Conservation (phyloP, 495 filamentous ascomycete species). For the Annulohypoxylon nitens region DNA sequence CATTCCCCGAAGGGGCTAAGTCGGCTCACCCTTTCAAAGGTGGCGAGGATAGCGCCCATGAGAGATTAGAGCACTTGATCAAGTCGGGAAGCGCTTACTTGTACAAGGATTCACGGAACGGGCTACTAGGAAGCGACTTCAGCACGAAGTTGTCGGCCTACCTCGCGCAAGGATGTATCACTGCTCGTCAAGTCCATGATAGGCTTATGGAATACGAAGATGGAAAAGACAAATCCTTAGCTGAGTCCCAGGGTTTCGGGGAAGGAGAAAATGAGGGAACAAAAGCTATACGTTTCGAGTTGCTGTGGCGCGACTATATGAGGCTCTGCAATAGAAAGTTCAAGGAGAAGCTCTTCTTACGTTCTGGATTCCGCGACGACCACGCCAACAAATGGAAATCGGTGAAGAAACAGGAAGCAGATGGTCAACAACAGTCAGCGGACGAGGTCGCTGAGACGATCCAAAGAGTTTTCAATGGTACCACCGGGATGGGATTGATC, state of each 20-base stretch:
- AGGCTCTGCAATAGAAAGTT: constrained; percentile 76
- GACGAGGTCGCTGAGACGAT: constrained; percentile 55
- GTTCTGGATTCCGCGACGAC: constrained; percentile 69
- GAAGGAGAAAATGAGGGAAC: constrained; percentile 78
- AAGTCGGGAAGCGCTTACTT: constrained; percentile 65
- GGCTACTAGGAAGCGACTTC: constrained; percentile 73
- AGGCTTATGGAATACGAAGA: constrained; percentile 73
- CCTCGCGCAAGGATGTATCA: constrained; percentile 75
- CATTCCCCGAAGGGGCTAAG: constrained; percentile 59
- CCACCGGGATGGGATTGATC: constrained; percentile 76
- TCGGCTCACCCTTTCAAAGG: constrained; percentile 75
- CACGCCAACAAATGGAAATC: constrained; percentile 57
- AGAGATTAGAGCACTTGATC: constrained; percentile 70
- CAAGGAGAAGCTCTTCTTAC: constrained; percentile 67
- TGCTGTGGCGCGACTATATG: constrained; percentile 84
- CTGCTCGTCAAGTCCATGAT: constrained; percentile 74
- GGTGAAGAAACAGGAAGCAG: constrained; percentile 42
- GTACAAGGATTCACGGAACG: constrained; percentile 78
- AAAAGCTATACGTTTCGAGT: constrained; percentile 73
- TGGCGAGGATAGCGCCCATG: constrained; percentile 69
- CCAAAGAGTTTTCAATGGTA: constrained; percentile 69
- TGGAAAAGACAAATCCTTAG: constrained; percentile 58
- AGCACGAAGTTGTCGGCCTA: constrained; percentile 78
- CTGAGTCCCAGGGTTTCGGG: constrained; percentile 64
- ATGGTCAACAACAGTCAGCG: constrained; percentile 48